Evolutionary conservation across 192 early-diverging fungal genomes (phyloP).

Genomic region (Jimgerdemannia flammicorona): DNA sequence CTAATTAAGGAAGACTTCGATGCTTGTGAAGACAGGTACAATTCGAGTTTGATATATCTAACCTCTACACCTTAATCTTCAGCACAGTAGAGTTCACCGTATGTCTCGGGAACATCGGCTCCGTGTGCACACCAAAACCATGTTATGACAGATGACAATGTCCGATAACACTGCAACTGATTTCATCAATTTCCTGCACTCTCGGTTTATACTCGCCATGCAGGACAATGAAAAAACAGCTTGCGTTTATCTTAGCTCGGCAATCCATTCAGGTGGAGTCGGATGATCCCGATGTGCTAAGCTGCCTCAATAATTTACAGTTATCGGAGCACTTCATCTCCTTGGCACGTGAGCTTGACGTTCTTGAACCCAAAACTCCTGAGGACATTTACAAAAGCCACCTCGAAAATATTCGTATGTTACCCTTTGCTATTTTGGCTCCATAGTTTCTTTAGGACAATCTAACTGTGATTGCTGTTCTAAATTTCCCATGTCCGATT

Average conservation of each 20-base stretch:
- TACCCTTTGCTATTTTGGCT: neutral
- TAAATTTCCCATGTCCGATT: neutral
- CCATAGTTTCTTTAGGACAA: neutral
- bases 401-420: slow-evolving; percentile 82
- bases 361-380: slow-evolving; percentile 92
- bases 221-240: slow-evolving; percentile 87
- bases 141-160: neutral
- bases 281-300: slow-evolving; percentile 74
- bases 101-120: neutral
- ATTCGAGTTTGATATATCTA: too few species aligned
- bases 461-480: neutral
- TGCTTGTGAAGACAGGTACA: slow-evolving; percentile 69
- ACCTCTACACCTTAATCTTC: slow-evolving; percentile 16
- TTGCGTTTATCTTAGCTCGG: slow-evolving; percentile 90
- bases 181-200: neutral
- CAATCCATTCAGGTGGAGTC: slow-evolving; percentile 87
- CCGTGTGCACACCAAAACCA: neutral
- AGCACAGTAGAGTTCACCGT: neutral
- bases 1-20: slow-evolving; percentile 87
- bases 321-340: slow-evolving; percentile 86
- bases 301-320: slow-evolving; percentile 86
- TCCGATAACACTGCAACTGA: neutral
- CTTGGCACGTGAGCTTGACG: slow-evolving; percentile 89
- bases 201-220: neutral
- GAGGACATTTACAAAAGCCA: slow-evolving; percentile 99